Percentiles rank a stretch among this genome's conserved stretches.
Conservation (phyloP, 106 monocot genomes). For the Dendrobium nobile region DNA sequence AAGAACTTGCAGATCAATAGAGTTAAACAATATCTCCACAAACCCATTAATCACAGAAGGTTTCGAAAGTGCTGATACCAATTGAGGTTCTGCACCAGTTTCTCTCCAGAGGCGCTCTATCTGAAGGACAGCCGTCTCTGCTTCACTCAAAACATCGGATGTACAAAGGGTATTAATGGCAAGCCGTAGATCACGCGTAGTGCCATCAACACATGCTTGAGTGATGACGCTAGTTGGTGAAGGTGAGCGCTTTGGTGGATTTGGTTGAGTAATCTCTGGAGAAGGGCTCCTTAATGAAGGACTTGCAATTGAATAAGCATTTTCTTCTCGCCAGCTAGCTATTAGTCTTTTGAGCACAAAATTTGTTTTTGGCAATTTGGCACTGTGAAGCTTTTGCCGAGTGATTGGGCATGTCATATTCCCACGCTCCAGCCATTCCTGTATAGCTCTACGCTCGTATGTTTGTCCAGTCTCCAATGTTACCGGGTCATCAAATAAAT, state of each 20-base stretch:
- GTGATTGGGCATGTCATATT: constrained; percentile 59
- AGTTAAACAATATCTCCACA: constrained; percentile 50
- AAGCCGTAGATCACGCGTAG: constrained; percentile 22
- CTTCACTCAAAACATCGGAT: constrained; percentile 39
- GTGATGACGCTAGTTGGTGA: constrained; percentile 49
- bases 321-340: constrained; percentile 39
- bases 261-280: background rate
- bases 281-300: constrained; percentile 13
- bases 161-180: constrained; percentile 42
- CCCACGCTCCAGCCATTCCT: constrained; percentile 54
- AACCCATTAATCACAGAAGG: constrained; percentile 51
- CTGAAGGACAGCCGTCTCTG: constrained; percentile 45
- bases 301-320: constrained; percentile 13
- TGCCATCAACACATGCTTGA: constrained; percentile 24
- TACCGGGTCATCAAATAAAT: constrained; percentile 53
- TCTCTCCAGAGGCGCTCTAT: constrained; percentile 39
- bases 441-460: constrained; percentile 49
- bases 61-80: constrained; percentile 21
- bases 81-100: constrained; percentile 9
- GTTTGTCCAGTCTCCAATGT: constrained; percentile 62
- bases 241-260: constrained; percentile 11
- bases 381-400: constrained; percentile 40
- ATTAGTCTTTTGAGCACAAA: constrained; percentile 59
- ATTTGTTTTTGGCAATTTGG: constrained; percentile 50
- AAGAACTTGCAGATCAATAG: constrained; percentile 28